Evolutionary conservation across 1,284 basidiomycete species (phyloP).

Genomic region (Leccinum solheimii): DNA sequence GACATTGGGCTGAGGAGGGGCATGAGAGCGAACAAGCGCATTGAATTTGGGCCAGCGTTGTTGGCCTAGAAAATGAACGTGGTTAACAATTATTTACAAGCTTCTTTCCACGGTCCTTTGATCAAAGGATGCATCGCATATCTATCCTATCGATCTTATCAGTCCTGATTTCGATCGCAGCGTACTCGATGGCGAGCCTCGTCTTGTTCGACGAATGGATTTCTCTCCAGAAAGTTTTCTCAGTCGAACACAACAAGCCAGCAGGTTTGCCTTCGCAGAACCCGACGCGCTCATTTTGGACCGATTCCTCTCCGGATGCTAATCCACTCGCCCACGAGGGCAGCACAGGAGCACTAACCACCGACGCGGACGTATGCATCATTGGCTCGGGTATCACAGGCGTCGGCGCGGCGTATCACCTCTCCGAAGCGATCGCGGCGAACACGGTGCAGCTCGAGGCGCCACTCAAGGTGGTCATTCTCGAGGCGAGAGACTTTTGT

Average conservation of each 20-base stretch:
- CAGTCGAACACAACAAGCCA: conserved; percentile 7
- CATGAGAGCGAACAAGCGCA: no score
- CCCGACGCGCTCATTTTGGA: conserved; percentile 72
- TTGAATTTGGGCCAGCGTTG: no score
- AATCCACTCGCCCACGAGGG: conserved; percentile 67
- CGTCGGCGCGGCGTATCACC: conserved; percentile 67
- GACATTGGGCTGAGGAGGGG: no score
- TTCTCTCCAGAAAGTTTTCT: conserved; percentile 9
- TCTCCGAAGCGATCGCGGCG: conserved; percentile 44
- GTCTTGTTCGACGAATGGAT: not conserved
- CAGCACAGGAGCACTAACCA: conserved; percentile 55
- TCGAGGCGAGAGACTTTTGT: conserved; percentile 83
- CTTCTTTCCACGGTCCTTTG: not conserved
- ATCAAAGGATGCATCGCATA: not conserved
- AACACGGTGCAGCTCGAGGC: conserved; percentile 9
- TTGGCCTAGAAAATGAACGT: no score
- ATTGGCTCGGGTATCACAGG: conserved; percentile 81
- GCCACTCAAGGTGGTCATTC: conserved; percentile 51
- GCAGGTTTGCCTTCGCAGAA: conserved; percentile 52
- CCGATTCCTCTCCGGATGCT: conserved; percentile 50
- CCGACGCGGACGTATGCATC: conserved; percentile 69
- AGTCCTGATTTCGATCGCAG: conserved; percentile 1
- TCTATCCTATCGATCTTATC: not conserved
- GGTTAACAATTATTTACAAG: not conserved
- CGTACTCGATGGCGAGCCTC: conserved; percentile 11